phyloP scores from a whole-genome alignment of 1,139 yeast genomes.

The Suhomyces guaymorum region DNA sequence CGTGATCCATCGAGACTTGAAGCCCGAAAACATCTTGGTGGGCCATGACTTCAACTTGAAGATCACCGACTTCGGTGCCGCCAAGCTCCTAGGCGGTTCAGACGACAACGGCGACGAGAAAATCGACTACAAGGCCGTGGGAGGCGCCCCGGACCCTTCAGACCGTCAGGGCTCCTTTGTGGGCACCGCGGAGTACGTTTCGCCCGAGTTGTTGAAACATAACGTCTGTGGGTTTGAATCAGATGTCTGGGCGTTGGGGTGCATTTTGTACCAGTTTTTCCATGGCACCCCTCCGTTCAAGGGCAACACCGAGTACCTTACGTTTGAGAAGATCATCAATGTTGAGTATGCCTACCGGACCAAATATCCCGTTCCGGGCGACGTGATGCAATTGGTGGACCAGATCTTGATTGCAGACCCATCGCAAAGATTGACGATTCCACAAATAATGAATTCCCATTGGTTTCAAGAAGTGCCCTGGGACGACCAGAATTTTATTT shows the following conservation, averaged over 20 bases:
- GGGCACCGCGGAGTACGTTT: constrained; percentile 70
- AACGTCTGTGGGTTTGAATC: constrained; percentile 84
- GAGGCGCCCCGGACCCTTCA: constrained; percentile 13
- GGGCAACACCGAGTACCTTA: constrained; percentile 90
- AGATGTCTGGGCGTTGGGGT: constrained; percentile 97
- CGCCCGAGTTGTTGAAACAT: constrained; percentile 86
- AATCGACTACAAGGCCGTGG: constrained; percentile 38
- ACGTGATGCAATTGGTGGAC: constrained; percentile 68
- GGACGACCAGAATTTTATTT: constrained; percentile 43
- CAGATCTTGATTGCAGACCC: constrained; percentile 57
- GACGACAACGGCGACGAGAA: constrained; percentile 35
- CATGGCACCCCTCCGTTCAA: constrained; percentile 96
- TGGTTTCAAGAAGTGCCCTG: constrained; percentile 47
- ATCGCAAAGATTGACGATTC: constrained; percentile 32
- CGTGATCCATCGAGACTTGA: constrained; percentile 89
- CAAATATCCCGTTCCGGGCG: constrained; percentile 64
- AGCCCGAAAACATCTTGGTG: constrained; percentile 89
- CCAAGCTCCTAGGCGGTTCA: constrained; percentile 63
- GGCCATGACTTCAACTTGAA: constrained; percentile 80
- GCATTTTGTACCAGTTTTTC: constrained; percentile 88
- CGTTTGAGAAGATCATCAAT: constrained; percentile 89
- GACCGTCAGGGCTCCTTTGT: constrained; percentile 72
- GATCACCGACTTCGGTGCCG: constrained; percentile 98
- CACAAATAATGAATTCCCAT: constrained; percentile 34
- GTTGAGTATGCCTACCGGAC: constrained; percentile 82